A percentile compares a stretch with the other conserved stretches of the same genome.
Evolutionary conservation across 2,329 filamentous ascomycete genomes (phyloP).

Genomic region (Sporothrix inflata): DNA sequence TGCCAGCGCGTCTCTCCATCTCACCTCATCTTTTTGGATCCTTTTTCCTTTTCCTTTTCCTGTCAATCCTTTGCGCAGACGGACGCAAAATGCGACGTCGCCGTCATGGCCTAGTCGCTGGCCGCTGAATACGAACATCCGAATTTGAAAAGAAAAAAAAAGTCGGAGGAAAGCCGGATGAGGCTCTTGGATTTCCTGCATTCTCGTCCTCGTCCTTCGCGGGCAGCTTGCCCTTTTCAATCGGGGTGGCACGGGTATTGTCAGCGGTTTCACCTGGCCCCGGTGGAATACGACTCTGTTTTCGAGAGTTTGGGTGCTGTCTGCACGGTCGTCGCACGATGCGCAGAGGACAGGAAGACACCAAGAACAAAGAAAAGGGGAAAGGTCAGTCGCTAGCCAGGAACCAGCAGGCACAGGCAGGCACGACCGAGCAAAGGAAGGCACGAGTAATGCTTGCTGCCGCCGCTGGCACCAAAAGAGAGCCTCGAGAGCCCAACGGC

Average conservation of each 20-base stretch:
- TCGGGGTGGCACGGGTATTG: slow-evolving; percentile 1
- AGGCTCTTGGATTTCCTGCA: neutral
- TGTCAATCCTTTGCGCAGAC: neutral
- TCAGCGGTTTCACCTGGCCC: neutral
- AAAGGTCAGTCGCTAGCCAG: neutral
- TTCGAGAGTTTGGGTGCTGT: no score
- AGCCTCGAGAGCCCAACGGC: neutral
- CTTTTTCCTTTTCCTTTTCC: neutral
- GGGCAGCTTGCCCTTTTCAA: slow-evolving; percentile 6
- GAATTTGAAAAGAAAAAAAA: neutral
- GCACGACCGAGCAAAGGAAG: no score
- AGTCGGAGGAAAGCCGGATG: neutral
- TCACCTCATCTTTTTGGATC: neutral
- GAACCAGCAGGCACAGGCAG: no score
- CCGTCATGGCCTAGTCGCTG: neutral
- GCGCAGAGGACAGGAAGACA: neutral
- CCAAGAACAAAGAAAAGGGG: neutral
- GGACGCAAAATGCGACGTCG: slow-evolving; percentile 2
- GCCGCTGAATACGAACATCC: neutral
- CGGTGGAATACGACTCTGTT: neutral
- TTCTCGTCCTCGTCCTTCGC: neutral
- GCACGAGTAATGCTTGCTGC: neutral
- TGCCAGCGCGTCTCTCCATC: neutral
- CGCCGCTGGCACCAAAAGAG: neutral
- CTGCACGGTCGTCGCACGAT: neutral